Percentiles rank a stretch among this genome's conserved stretches.
Conservation (phyloP, 2,329 filamentous ascomycete species). For the Diaporthe sp. region DNA sequence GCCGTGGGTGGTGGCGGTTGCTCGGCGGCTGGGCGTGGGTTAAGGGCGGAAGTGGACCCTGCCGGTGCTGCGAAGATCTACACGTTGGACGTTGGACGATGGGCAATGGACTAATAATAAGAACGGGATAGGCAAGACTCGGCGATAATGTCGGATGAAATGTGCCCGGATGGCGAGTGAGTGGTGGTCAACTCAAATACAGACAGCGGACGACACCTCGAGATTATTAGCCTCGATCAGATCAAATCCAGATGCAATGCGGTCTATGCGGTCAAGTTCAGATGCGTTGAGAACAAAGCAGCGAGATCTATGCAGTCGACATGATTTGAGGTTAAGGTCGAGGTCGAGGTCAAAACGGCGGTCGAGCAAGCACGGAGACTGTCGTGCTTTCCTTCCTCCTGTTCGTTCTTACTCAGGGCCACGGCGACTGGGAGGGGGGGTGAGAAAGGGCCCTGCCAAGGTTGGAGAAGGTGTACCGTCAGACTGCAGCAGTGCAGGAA, state of each 20-base stretch:
- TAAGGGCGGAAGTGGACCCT: neutral
- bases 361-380: neutral
- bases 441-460: neutral
- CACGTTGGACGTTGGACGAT: conserved; percentile 20
- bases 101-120: neutral
- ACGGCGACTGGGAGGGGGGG: neutral
- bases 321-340: neutral
- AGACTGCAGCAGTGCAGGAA: conserved; percentile 5
- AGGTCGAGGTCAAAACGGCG: neutral
- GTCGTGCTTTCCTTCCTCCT: neutral
- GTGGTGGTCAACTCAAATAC: neutral
- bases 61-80: neutral
- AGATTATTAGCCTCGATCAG: neutral
- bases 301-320: neutral
- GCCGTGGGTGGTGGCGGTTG: neutral
- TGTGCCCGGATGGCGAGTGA: neutral
- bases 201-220: neutral
- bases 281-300: neutral
- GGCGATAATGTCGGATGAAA: conserved; percentile 18
- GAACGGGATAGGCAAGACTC: neutral
- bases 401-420: neutral
- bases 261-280: neutral
- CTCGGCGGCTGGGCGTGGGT: neutral
- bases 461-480: neutral
- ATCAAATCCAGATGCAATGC: neutral